Base-by-base conservation (phyloP, 2,329 filamentous ascomycete genomes). In the Penicillium fuscoglaucum region DNA sequence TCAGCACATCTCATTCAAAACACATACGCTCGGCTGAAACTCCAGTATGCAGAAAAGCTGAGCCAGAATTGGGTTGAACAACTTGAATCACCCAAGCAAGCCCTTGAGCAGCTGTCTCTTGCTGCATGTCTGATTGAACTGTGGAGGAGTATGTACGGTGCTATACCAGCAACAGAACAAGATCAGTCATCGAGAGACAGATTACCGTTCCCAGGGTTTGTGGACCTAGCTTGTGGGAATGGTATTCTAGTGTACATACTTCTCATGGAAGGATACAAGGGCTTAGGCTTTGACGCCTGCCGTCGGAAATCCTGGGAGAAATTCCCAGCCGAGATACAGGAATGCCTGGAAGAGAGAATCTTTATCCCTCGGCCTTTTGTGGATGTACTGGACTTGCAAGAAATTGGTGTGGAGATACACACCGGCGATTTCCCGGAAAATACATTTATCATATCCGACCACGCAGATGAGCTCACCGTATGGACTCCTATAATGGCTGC, bases 191-290 rank as follows among this genome's bases (percentile, higher is more conserved):
- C 40, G 8, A 55, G 49, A 1, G 48, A 49, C 9, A 68, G 72
- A 45, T 44, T 61, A 0, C 60, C 65, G 0, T 97, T 96, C 67
- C 90, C 91, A 0, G 93, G 93, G 0, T 99, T 98, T 68, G 90
- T 97, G 21, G 95, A 99, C 70, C 91, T 99, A 46, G 95, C 93
- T 6, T 98, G 95, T 71, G 95, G 95, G 2, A 99, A 98, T 70
- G 95, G 95, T 1, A 80, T 99, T 4, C 83, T 99, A 1, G 90
- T 96, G 8, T 85, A 96, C 70, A 84, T 99, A 39, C 83, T 99
- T 5, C 82, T 87, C 15, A 78, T 83, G 59, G 93, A 98, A 76
- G 92, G 92, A 12, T 98, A 91, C 74, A 66, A 72, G 0, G 95
- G 95, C 24, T 96, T 89, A 85, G 95, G 95, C 0, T 96, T 98